Base-by-base conservation (phyloP, 352 stramenopile species). In the Phytopythium cucurbitacearum region DNA sequence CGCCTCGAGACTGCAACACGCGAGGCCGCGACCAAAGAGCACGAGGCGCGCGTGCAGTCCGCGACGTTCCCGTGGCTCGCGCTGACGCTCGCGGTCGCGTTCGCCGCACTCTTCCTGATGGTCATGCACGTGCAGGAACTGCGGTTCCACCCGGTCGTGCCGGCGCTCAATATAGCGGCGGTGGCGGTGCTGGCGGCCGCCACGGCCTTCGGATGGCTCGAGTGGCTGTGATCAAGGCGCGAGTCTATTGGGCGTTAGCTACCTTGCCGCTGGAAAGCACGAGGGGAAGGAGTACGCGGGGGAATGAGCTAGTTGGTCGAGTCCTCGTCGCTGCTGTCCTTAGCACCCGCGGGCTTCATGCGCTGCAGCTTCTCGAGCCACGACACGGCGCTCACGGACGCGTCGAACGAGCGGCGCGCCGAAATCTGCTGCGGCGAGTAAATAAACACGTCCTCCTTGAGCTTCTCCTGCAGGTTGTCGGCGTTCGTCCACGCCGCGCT, bases 311-410 rank as follows among this genome's bases (percentile, higher is more conserved):
- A 67, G 16, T 62, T 56, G 7, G 53, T 63, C 9, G 56, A 60
- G 49, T 71, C 70, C 37, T 64, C 60, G n/a, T 72, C 62, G 15
- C 55, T 59, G 46, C 35, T 63, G 33, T 65, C 45, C 53, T 76
- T 61, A 45, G 81, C 46, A 13, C 81, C 84, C 15, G 71, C 73
- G 13, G 84, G 84, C 67, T 87, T 91, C 84, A 94, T 94, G 36
- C 78, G 82, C 71, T 94, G 81, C 48, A 94, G 70, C 65, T 90
- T 90, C 67, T 94, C 84, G 56, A 94, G 65, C 84, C 84, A 94
- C 56, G 84, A 92, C 51, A 91, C 67, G 44, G 84, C 81, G 53
- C 76, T 89, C 52, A 74, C 76, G 16, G 73, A 85, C 52, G 76
- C 74, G 59, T 89, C 80, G 55, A 90, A 89, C 59, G 74, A 75